phyloP scores from a whole-genome alignment of 2,329 filamentous ascomycete genomes.

The Ceratocystis colombiana region DNA sequence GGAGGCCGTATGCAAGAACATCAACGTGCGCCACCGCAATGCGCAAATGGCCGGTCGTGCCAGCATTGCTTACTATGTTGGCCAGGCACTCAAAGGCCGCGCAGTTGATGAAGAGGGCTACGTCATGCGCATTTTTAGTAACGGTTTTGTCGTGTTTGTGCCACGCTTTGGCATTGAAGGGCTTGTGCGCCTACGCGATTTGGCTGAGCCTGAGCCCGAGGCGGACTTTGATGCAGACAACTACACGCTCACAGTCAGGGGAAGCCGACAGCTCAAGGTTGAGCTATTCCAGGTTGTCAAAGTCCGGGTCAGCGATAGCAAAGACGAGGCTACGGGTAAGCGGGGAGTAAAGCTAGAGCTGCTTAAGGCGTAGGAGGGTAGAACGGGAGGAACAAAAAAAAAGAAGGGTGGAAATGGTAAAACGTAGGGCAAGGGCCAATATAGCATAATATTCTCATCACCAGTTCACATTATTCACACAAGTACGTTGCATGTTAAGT shows the following conservation, averaged over 20 bases:
- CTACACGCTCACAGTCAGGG: constrained; percentile 59
- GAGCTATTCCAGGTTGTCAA: constrained; percentile 88
- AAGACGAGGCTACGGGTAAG: constrained; percentile 94
- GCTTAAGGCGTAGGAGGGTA: constrained; percentile 33
- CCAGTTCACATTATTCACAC: neutral
- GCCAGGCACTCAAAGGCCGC: constrained; percentile 68
- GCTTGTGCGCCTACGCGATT: constrained; percentile 73
- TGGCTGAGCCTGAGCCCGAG: constrained; percentile 62
- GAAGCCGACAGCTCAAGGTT: constrained; percentile 48
- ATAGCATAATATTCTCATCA: constrained; percentile 7
- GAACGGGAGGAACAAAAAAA: constrained; percentile 18
- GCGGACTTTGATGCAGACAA: constrained; percentile 76
- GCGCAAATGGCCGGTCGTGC: constrained; percentile 91
- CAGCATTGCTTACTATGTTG: constrained; percentile 95
- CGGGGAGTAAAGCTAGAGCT: constrained; percentile 72
- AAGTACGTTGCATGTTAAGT: neutral
- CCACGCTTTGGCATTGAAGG: constrained; percentile 93
- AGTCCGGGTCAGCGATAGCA: constrained; percentile 82
- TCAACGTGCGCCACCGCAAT: constrained; percentile 94
- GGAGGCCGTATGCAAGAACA: constrained; percentile 93
- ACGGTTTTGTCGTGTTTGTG: constrained; percentile 94
- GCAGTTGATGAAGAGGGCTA: constrained; percentile 71
- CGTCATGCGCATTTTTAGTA: constrained; percentile 94
- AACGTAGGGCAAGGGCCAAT: neutral
- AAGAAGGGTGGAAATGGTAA: neutral